Evolutionary conservation across 192 early-diverging fungal species (phyloP).

Genomic region (Coemansia pectinata): DNA sequence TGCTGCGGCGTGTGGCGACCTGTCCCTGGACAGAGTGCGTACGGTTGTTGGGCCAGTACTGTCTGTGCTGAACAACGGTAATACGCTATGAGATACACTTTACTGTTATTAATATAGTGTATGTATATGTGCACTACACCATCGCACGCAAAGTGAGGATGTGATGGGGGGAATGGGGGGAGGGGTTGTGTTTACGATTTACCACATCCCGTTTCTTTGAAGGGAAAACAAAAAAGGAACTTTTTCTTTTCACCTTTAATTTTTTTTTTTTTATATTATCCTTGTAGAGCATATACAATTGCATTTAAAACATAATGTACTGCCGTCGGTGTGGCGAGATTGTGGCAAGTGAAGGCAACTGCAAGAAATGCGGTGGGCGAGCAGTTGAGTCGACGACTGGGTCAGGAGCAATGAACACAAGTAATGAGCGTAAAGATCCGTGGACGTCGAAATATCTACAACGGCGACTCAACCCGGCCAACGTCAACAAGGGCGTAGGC

Average conservation of each 20-base stretch:
- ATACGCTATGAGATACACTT: conserved; percentile 16
- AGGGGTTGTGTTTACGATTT: not conserved
- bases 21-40: conserved; percentile 51
- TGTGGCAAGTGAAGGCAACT: conserved; percentile 7
- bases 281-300: not conserved
- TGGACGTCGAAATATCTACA: conserved; percentile 51
- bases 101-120: not conserved
- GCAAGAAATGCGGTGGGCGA: conserved; percentile 37
- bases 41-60: conserved; percentile 50
- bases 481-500: conserved; percentile 2
- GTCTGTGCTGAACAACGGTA: conserved; percentile 51
- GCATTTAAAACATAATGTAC: conserved; percentile 29
- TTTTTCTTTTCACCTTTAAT: not conserved
- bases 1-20: conserved; percentile 49
- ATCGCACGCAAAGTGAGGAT: not conserved
- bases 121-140: not conserved
- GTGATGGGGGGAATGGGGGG: not conserved
- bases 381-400: conserved; percentile 38
- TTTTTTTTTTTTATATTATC: conserved; percentile 1
- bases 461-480: conserved; percentile 29
- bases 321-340: conserved; percentile 51
- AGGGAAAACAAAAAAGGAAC: not conserved
- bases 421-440: conserved; percentile 41
- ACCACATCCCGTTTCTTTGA: not conserved
- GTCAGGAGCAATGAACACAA: conserved; percentile 2